These are phyloP conservation scores for Sugiyamaella floridensis DNA, from an alignment of 805 yeast genomes.

Conservation along the genomic window DNA sequence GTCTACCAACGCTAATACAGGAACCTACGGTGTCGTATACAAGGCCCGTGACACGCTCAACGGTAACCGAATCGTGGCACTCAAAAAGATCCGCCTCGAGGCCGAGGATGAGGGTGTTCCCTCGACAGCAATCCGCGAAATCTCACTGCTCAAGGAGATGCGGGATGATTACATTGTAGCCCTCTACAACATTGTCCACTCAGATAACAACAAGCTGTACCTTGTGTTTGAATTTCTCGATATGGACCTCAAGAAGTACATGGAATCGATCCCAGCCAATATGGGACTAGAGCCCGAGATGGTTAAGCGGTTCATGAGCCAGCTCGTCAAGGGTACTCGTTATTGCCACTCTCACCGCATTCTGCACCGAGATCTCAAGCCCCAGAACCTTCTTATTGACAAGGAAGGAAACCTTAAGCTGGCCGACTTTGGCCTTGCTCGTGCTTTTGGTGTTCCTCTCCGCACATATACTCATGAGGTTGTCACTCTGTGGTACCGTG, in stretches of 20 bases:
- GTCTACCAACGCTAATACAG: conserved; percentile 27
- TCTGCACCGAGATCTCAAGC: conserved; percentile 91
- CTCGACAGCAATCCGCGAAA: conserved; percentile 94
- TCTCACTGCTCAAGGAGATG: conserved; percentile 87
- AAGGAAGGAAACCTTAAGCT: conserved; percentile 90
- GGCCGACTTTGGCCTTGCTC: conserved; percentile 90
- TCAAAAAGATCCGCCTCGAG: conserved; percentile 90
- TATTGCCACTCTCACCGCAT: conserved; percentile 94
- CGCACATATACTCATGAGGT: conserved; percentile 97
- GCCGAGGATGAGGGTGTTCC: conserved; percentile 99
- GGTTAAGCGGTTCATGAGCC: conserved; percentile 91
- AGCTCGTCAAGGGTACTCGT: conserved; percentile 80
- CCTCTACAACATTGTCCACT: conserved; percentile 87
- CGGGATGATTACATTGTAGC: conserved; percentile 90
- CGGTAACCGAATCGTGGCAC: conserved; percentile 89
- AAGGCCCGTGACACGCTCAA: conserved; percentile 87
- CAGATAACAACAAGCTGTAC: conserved; percentile 86
- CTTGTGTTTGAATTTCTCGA: conserved; percentile 91
- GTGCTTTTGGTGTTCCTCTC: conserved; percentile 96
- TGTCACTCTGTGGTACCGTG: conserved; percentile 95
- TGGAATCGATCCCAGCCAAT: conserved; percentile 91
- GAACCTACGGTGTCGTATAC: conserved; percentile 96
- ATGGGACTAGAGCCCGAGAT: conserved; percentile 83
- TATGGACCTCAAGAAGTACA: conserved; percentile 89
- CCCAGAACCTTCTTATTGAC: conserved; percentile 89